Percentiles rank a stretch among this genome's conserved stretches.
Conservation (phyloP, 179 eudicot genomes). For the Silene coronaria region DNA sequence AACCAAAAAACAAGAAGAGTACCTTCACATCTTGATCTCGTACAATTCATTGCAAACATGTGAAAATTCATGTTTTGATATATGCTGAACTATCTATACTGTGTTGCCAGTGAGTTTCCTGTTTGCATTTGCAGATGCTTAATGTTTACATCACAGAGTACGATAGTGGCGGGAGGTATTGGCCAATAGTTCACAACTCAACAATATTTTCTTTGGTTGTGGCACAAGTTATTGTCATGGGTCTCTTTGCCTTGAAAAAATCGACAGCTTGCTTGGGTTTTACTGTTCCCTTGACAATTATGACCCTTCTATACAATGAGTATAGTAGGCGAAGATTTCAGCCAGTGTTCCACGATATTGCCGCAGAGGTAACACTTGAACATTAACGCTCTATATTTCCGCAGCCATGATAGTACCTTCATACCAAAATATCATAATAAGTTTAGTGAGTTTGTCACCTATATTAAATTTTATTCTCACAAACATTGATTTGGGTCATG, state of each 20-base stretch:
- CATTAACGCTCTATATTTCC: neutral
- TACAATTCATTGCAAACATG: neutral
- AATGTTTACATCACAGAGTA: slow-evolving; percentile 73
- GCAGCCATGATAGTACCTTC: neutral
- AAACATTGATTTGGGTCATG: neutral
- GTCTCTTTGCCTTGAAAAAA: slow-evolving; percentile 55
- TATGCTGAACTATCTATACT: neutral
- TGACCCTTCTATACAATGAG: slow-evolving; percentile 65
- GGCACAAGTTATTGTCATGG: slow-evolving; percentile 57
- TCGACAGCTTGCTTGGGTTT: slow-evolving; percentile 50
- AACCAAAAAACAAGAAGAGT: neutral
- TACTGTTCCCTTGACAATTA: slow-evolving; percentile 43
- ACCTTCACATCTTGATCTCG: neutral
- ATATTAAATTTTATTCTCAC: neutral
- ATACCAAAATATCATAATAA: neutral
- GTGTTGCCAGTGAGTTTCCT: neutral
- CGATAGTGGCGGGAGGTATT: slow-evolving; percentile 76
- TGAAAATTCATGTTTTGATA: slow-evolving; percentile 7
- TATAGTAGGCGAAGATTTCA: slow-evolving; percentile 74
- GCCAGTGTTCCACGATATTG: slow-evolving; percentile 41
- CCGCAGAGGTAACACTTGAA: slow-evolving; percentile 55
- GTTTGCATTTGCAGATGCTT: slow-evolving; percentile 55
- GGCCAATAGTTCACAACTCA: slow-evolving; percentile 74
- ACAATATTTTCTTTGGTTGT: slow-evolving; percentile 70
- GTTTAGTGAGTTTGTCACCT: neutral